Evolutionary conservation across 2,329 filamentous ascomycete genomes (phyloP).

Genomic region (Ramularia collo-cygni): DNA sequence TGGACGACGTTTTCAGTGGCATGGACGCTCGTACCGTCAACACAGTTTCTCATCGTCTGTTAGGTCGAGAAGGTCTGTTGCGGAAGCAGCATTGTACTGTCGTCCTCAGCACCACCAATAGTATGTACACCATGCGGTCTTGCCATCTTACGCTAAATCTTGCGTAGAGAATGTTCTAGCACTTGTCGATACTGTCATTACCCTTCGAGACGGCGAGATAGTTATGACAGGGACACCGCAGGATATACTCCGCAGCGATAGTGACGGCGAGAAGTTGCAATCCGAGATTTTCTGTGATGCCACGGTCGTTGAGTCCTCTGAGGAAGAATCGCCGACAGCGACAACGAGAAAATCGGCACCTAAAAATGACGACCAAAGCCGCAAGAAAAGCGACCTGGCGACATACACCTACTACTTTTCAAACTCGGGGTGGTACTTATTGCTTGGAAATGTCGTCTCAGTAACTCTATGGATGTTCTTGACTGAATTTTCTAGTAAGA

Average conservation of each 20-base stretch:
- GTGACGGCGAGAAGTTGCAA: too few relatives aligned
- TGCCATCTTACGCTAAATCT: slow-evolving; percentile 25
- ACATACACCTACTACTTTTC: slow-evolving; percentile 26
- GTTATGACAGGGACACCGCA: too few relatives aligned
- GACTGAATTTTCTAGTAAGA: slow-evolving; percentile 32
- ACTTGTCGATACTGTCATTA: too few relatives aligned
- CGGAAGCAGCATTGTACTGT: slow-evolving; percentile 34
- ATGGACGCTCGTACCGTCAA: slow-evolving; percentile 56
- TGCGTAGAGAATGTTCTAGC: slow-evolving; percentile 22
- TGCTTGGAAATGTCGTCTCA: slow-evolving; percentile 21
- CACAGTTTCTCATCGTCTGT: slow-evolving; percentile 41
- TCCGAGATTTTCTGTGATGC: too few relatives aligned
- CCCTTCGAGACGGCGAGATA: too few relatives aligned
- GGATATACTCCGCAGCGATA: too few relatives aligned
- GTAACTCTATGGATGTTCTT: slow-evolving; percentile 30
- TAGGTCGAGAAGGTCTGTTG: slow-evolving; percentile 40
- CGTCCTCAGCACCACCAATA: slow-evolving; percentile 35
- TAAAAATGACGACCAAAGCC: slow-evolving; percentile 28
- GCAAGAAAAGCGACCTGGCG: slow-evolving; percentile 37
- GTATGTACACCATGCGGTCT: slow-evolving; percentile 32
- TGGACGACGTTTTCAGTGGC: slow-evolving; percentile 74
- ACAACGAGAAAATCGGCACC: too few relatives aligned
- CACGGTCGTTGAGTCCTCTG: too few relatives aligned
- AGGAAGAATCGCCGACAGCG: too few relatives aligned
- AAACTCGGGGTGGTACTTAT: slow-evolving; percentile 19